phyloP scores from a whole-genome alignment of 2,329 filamentous ascomycete genomes.

The Geosmithia putterillii region DNA sequence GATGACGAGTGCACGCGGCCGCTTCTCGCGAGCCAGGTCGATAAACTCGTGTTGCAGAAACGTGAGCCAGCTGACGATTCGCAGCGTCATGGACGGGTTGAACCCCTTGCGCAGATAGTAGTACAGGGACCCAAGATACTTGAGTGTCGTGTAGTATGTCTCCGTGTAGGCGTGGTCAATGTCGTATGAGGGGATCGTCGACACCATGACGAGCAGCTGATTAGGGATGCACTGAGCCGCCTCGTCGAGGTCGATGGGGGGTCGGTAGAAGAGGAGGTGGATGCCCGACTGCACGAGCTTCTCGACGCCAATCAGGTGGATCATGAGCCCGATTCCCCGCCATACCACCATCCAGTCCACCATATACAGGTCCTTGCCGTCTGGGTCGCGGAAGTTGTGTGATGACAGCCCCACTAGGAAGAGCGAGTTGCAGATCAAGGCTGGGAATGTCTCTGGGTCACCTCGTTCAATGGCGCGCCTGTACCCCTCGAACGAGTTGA shows the following conservation, averaged over 20 bases:
- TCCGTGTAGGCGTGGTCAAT: conserved; percentile 23
- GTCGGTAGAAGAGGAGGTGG: conserved; percentile 33
- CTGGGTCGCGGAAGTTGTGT: conserved; percentile 34
- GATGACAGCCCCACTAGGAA: conserved; percentile 38
- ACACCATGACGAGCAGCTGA: conserved; percentile 35
- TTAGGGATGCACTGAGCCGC: conserved; percentile 28
- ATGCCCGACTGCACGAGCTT: conserved; percentile 27
- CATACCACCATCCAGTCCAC: conserved; percentile 45
- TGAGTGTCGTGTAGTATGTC: conserved; percentile 32
- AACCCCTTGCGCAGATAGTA: conserved; percentile 30
- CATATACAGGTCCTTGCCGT: conserved; percentile 32
- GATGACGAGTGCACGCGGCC: conserved; percentile 36
- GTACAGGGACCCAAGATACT: conserved; percentile 39
- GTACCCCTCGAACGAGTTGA: conserved; percentile 36
- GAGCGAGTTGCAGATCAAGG: conserved; percentile 38
- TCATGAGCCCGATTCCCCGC: conserved; percentile 37
- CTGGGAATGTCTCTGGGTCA: conserved; percentile 30
- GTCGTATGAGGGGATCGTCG: conserved; percentile 28
- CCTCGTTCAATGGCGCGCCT: conserved; percentile 35
- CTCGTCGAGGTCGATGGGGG: conserved; percentile 31
- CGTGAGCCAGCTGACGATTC: conserved; percentile 40
- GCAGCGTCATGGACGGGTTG: conserved; percentile 29
- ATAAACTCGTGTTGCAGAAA: conserved; percentile 21
- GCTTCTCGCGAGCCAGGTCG: conserved; percentile 8
- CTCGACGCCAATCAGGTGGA: conserved; percentile 18